Evolutionary conservation across 139 green algal species (phyloP).

Genomic region (Auxenochlorella pyrenoidosa): DNA sequence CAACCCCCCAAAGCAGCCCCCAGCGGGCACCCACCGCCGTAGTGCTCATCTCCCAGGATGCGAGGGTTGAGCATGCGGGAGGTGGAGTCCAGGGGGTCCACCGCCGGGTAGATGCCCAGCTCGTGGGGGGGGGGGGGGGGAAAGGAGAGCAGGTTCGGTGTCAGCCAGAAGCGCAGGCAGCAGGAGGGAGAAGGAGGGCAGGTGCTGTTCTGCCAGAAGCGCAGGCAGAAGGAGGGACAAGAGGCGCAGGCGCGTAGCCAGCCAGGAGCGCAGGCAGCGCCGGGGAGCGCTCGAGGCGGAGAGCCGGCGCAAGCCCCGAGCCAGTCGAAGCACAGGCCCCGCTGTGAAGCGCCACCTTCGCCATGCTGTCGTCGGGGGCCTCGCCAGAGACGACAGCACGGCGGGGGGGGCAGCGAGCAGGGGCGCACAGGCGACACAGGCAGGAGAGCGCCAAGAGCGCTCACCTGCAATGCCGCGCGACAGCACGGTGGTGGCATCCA

Average conservation of each 20-base stretch:
- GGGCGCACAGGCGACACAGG: neutral
- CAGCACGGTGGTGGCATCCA: slow-evolving; percentile 99
- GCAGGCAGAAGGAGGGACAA: no score
- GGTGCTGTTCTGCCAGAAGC: neutral
- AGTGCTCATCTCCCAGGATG: slow-evolving; percentile 98
- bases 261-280: no score
- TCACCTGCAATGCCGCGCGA: slow-evolving; percentile 92
- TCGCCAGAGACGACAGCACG: no score
- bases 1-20: no score
- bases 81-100: slow-evolving; percentile 99
- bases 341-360: no score
- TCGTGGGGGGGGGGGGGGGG: slow-evolving; percentile 55
- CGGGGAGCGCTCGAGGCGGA: no score
- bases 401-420: no score
- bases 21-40: slow-evolving; percentile 65
- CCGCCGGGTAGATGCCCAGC: slow-evolving; percentile 99
- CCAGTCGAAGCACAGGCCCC: no score
- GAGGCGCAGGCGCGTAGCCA: no score
- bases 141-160: neutral
- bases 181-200: neutral
- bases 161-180: no score
- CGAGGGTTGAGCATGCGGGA: slow-evolving; percentile 96
- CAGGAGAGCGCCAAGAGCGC: neutral
- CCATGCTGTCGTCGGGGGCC: no score
- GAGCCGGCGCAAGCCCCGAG: no score